phyloP scores from a whole-genome alignment of 2,329 filamentous ascomycete species.

The Botrytis galanthina region DNA sequence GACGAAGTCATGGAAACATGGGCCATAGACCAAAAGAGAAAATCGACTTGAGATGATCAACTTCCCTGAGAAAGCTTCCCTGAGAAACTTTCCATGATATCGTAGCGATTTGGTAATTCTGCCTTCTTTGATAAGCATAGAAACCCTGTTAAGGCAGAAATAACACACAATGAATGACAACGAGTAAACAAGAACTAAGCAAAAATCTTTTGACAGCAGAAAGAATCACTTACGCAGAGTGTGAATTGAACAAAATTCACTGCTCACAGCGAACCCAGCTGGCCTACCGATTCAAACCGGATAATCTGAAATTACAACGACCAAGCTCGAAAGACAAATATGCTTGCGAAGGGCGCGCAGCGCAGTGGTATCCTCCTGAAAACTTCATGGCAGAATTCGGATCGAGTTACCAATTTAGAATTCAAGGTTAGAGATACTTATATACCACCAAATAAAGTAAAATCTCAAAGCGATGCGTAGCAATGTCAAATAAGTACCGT shows the following conservation, averaged over 20 bases:
- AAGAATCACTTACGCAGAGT: neutral
- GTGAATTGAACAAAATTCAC: no score
- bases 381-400: rapidly evolving
- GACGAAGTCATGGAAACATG: no score
- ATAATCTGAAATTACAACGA: rapidly evolving
- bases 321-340: neutral
- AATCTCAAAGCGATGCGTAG: no score
- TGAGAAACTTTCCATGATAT: no score
- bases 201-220: rapidly evolving
- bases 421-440: rapidly evolving
- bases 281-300: rapidly evolving
- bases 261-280: rapidly evolving
- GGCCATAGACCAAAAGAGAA: neutral
- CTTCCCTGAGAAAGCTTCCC: rapidly evolving
- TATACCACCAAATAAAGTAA: no score
- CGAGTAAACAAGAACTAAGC: no score
- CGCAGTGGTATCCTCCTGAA: no score
- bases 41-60: neutral
- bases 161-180: neutral
- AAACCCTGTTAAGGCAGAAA: neutral
- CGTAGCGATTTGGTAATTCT: no score
- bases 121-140: rapidly evolving
- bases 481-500: no score
- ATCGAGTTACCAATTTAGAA: no score
- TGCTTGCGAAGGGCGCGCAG: no score